Conservation (phyloP, 352 stramenopile species). For the Aphanomyces cochlioides region DNA sequence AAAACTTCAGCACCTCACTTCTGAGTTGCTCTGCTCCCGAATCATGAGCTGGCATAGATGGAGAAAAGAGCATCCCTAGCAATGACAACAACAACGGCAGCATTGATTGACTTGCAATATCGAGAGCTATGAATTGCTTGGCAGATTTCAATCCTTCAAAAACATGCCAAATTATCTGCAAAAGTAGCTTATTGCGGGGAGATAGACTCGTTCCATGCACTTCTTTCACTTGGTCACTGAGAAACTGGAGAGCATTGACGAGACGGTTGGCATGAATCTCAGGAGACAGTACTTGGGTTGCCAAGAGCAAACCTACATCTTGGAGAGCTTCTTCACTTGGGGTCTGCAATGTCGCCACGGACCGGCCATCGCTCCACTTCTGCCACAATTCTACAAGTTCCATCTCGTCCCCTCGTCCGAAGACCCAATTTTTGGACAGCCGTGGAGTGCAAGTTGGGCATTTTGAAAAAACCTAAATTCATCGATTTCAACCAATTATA, state of each 20-base stretch:
- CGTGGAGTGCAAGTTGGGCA: background rate
- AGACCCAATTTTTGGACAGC: background rate
- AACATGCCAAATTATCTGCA: constrained; percentile 52
- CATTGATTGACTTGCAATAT: constrained; percentile 41
- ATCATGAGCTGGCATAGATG: constrained; percentile 34
- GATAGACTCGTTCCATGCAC: constrained; percentile 36
- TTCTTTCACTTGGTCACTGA: constrained; percentile 6
- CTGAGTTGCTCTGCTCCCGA: constrained; percentile 45
- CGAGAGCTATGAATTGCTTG: constrained; percentile 68
- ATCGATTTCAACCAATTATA: constrained; percentile 1
- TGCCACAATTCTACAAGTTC: constrained; percentile 5
- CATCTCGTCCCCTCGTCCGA: background rate
- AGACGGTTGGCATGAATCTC: constrained; percentile 20
- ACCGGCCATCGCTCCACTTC: background rate
- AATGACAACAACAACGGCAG: constrained; percentile 43
- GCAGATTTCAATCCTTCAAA: constrained; percentile 66
- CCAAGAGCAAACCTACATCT: constrained; percentile 61
- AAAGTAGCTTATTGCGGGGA: constrained; percentile 39
- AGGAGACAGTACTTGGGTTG: constrained; percentile 43
- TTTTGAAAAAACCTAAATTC: background rate
- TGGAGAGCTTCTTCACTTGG: constrained; percentile 23
- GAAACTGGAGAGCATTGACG: background rate
- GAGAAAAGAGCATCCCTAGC: constrained; percentile 27
- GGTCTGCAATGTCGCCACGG: background rate
- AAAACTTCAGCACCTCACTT: constrained; percentile 33